Conservation (phyloP, 2,329 filamentous ascomycete genomes). For the Apiospora aurea region DNA sequence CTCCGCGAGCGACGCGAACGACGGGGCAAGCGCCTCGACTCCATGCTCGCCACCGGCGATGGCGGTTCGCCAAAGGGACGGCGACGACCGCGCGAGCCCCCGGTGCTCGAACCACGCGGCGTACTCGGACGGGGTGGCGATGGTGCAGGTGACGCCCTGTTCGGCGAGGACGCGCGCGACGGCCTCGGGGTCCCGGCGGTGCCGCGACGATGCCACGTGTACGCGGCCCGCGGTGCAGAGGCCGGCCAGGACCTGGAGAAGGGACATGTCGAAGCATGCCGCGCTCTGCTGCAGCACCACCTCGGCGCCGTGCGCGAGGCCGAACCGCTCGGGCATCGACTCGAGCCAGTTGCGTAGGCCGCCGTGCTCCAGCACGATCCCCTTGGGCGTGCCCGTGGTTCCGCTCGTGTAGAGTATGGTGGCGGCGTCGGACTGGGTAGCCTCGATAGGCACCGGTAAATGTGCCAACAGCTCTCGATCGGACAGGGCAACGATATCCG, state of each 20-base stretch:
- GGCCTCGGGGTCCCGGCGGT: slow-evolving; percentile 42
- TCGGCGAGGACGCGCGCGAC: slow-evolving; percentile 43
- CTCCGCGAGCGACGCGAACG: too few relatives aligned
- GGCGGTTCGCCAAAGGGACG: not conserved
- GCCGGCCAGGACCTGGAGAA: slow-evolving; percentile 41
- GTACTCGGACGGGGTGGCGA: slow-evolving; percentile 49
- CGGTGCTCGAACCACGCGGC: not conserved
- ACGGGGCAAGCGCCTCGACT: too few relatives aligned
- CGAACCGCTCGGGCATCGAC: not conserved
- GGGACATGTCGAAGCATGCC: slow-evolving; percentile 44
- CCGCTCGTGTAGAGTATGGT: not conserved
- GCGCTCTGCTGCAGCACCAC: slow-evolving; percentile 45
- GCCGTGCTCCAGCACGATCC: not conserved
- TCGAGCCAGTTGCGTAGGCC: not conserved
- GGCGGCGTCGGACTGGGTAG: too few relatives aligned
- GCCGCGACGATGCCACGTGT: slow-evolving; percentile 37
- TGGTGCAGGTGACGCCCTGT: slow-evolving; percentile 44
- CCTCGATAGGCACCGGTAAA: too few relatives aligned
- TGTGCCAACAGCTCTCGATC: not conserved
- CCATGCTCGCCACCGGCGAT: not conserved
- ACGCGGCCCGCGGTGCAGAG: slow-evolving; percentile 40
- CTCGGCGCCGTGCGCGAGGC: not conserved
- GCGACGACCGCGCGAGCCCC: too few relatives aligned
- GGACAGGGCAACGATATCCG: too few relatives aligned
- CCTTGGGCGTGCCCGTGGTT: not conserved